Base-by-base conservation (phyloP, 2,329 filamentous ascomycete genomes). In the Trichoderma koningii region DNA sequence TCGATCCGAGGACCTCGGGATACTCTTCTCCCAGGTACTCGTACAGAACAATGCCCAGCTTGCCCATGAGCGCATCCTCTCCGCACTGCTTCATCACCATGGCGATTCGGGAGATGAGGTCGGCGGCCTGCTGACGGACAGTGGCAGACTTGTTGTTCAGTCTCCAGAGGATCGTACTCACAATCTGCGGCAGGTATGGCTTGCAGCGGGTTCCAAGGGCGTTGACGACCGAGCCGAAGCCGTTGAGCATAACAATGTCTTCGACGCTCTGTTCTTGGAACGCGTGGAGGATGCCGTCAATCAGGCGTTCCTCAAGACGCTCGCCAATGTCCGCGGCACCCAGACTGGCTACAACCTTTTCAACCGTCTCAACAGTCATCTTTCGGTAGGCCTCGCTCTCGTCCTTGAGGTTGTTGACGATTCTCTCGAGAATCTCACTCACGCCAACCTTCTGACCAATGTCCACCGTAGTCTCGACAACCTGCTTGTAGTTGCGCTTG, bases 21-120 rank as follows among this genome's bases (percentile, higher is more conserved):
- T 99, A 99, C 76, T 99, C 95, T 80, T 99, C 95, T 77, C 95
- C 95, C 0, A 99, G 87, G 74, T 98, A 98, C 79, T 99, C 95
- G 81, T 99, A 99, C 23, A 99, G 85, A 12, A 97, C 93, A 64
- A 96, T 85, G 71, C 94, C 92, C 42, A 99, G 87, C 78, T 97
- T 97, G 71, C 93, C 93, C 88, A 99, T 95, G 60, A 98, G 84
- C 1, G 90, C 91, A 77, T 99, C 95, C 76, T 99, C 94, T 57
- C 93, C 93, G 74, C 95, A 99, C 79, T 98, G 93, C 80, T 96
- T 96, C 93, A 99, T 98, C 57, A 98, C 94, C 84, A 97, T 94
- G 5, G 95, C 95, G 72, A 99, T 97, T 23, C 95, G 91, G 9
- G 93, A 97, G 70, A 99, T 96, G 52, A 99, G 85, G 76, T 99